phyloP scores from a whole-genome alignment of 371 early-diverging fungal species.

The Circinella minor region DNA sequence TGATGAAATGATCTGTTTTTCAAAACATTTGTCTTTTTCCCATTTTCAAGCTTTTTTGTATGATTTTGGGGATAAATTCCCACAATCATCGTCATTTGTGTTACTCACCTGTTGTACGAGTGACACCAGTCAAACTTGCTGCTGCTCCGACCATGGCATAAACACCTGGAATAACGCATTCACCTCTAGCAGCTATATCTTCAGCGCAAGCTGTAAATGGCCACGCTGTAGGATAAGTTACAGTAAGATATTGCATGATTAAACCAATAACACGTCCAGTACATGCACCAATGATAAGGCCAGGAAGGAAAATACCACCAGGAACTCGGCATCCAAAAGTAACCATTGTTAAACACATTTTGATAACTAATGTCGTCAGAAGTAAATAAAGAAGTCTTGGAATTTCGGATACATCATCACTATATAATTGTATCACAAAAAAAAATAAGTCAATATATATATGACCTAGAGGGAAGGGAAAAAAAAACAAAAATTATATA shows the following conservation, averaged over 20 bases:
- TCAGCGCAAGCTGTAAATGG: conserved; percentile 68
- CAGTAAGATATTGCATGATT: conserved; percentile 68
- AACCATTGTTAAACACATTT: conserved; percentile 70
- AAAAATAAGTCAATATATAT: not conserved
- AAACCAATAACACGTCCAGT: conserved; percentile 93
- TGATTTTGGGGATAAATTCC: no score
- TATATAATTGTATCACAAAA: conserved; percentile 6
- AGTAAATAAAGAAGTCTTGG: conserved; percentile 50
- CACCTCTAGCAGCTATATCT: conserved; percentile 46
- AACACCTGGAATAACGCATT: conserved; percentile 90
- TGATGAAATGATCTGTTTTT: not conserved
- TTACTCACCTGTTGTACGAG: conserved; percentile 80
- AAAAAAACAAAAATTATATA: not conserved
- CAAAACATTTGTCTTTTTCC: not conserved
- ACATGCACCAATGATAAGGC: conserved; percentile 90
- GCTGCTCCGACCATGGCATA: conserved; percentile 97
- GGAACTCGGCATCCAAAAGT: conserved; percentile 89
- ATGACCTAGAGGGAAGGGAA: not conserved
- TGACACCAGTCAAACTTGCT: conserved; percentile 89
- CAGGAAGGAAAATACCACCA: conserved; percentile 91
- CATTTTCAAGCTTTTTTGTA: no score
- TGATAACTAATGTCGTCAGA: conserved; percentile 67
- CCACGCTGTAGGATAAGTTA: conserved; percentile 58
- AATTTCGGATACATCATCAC: conserved; percentile 39
- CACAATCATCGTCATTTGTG: not conserved